Conservation (phyloP, 768 basidiomycete species). For the Aureoboletus auriporus region DNA sequence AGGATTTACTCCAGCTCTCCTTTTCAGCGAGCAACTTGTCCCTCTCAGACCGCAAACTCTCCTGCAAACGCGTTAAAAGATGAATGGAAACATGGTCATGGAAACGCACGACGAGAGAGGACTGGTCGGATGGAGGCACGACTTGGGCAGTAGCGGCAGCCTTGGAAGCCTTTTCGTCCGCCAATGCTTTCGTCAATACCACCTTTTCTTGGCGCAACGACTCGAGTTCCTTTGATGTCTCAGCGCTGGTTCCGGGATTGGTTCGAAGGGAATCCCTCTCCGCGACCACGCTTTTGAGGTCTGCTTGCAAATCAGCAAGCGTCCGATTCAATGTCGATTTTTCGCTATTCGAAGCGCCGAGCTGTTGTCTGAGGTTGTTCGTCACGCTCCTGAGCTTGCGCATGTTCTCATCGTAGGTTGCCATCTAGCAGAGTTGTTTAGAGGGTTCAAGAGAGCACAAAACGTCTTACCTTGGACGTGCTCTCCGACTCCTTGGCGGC, state of each 20-base stretch:
- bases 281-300: slow-evolving; percentile 25
- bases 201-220: slow-evolving; percentile 36
- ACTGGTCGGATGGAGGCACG: slow-evolving; percentile 19
- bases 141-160: slow-evolving; percentile 7
- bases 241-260: slow-evolving; percentile 8
- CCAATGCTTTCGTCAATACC: slow-evolving; percentile 35
- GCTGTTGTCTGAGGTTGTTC: slow-evolving; percentile 24
- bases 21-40: slow-evolving; percentile 63
- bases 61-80: slow-evolving; percentile 32
- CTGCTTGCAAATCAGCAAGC: slow-evolving; percentile 21
- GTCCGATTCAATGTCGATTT: slow-evolving; percentile 28
- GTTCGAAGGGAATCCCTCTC: slow-evolving; percentile 29
- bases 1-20: slow-evolving; percentile 32
- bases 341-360: slow-evolving; percentile 23
- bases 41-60: slow-evolving; percentile 51
- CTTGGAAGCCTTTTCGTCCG: slow-evolving; percentile 34
- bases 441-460: too few relatives aligned
- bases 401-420: slow-evolving; percentile 40
- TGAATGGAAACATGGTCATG: background rate
- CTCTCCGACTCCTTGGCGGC: slow-evolving; percentile 28
- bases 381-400: slow-evolving; percentile 31
- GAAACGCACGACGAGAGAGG: slow-evolving; percentile 31
- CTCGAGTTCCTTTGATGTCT: slow-evolving; percentile 30
- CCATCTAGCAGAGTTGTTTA: slow-evolving; percentile 29
- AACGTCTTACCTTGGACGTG: slow-evolving; percentile 30